Base-by-base conservation (phyloP, 306 rosid genomes). In the Casuarina glauca region DNA sequence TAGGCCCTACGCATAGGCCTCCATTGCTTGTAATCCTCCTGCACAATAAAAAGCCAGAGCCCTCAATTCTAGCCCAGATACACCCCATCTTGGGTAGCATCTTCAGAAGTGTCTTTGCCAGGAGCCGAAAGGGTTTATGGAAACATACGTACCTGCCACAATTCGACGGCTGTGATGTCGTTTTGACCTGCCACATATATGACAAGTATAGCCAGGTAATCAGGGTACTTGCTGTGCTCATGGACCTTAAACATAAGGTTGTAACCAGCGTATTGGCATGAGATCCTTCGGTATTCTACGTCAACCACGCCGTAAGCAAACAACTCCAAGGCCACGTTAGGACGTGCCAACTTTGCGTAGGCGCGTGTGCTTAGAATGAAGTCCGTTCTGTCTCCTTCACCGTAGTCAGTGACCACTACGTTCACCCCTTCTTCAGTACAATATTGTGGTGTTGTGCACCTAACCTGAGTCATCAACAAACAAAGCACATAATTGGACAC, bases 1-100 rank as follows among this genome's bases (percentile, higher is more conserved):
- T 51, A 90, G 1, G 80, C 88, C 66, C 91, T 88, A 0, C 98
- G 83, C 89, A 92, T 32, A 0, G 82, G 79, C 73, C 80, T 86
- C 97, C 98, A 92, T 62, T 83, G 88, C 48, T 89, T 13, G 84
- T 75, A 71, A 44, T 91, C 90, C 81, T 82, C 97, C 94, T 94
- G 75, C 26, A 20, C 26, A 0, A 20, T 20, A 20, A 20, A 20
- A 45, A n/a, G 32, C 11, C 36, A 12, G 45, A 35, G 58, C 44
- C 42, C 13, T 48, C 32, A 19, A 38, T 35, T 75, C 61, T 42
- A 69, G 16, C 17, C 16, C 7, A 62, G 26, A 32, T 32, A 15
- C 26, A 20, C 26, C 26, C 0, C 26, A 20, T 20, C 26, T 20
- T 20, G 26, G 26, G 26, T 20, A 20, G 26, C 26, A 20, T 20